Conservation (phyloP, 176 grass and related monocot genomes). For the Aechmea fasciata region DNA sequence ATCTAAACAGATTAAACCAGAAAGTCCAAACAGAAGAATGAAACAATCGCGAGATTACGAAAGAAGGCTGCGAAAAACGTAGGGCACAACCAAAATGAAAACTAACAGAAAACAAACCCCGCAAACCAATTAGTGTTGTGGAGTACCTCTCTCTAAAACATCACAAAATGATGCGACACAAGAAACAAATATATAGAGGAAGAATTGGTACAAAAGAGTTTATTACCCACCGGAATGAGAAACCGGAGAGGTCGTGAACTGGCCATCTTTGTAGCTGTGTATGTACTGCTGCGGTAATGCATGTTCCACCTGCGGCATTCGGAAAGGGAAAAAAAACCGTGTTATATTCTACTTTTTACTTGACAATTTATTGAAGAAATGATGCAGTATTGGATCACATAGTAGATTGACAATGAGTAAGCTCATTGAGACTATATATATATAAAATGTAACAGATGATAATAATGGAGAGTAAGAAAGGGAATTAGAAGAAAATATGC, state of each 20-base stretch:
- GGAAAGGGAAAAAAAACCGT: neutral
- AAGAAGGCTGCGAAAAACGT: neutral
- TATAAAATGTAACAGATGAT: too few relatives aligned
- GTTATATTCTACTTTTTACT: neutral
- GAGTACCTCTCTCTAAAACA: neutral
- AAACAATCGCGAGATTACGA: neutral
- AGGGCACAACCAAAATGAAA: neutral
- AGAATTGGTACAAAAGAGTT: neutral
- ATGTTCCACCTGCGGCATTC: constrained; percentile 61
- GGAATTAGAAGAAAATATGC: too few relatives aligned
- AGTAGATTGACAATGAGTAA: neutral
- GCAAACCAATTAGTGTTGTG: neutral
- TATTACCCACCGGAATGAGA: constrained; percentile 83
- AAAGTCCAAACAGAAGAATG: neutral
- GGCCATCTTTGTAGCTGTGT: constrained; percentile 65
- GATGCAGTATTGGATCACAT: neutral
- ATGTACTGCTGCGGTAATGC: constrained; percentile 80
- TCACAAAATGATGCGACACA: neutral
- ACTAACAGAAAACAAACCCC: neutral
- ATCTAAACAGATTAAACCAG: neutral
- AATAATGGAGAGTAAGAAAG: too few relatives aligned
- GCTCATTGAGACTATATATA: too few relatives aligned
- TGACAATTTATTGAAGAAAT: neutral
- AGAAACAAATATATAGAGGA: constrained; percentile 15
- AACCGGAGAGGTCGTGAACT: constrained; percentile 63